These are phyloP conservation scores for Tetratostichococcus sp. DNA, from an alignment of 139 green algal species.

Conservation along the genomic window DNA sequence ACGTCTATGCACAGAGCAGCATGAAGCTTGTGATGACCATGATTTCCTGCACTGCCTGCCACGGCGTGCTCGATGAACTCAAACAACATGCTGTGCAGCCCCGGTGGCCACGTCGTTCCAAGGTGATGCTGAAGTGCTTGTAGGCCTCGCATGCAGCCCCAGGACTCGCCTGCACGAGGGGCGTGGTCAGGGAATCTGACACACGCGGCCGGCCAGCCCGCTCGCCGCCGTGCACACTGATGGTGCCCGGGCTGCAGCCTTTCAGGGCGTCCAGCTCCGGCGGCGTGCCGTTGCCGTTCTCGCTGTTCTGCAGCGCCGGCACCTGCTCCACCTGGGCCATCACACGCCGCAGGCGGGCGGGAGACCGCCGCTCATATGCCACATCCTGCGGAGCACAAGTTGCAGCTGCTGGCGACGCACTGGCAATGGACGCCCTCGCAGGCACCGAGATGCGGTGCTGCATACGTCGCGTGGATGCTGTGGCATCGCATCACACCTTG, in stretches of 20 bases:
- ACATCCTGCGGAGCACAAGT: background rate
- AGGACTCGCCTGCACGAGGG: slow-evolving; percentile 76
- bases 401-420: too few species aligned
- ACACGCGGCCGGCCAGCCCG: slow-evolving; percentile 73
- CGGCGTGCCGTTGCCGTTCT: slow-evolving; percentile 3
- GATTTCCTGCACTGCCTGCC: too few species aligned
- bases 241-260: slow-evolving; percentile 15
- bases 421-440: too few species aligned
- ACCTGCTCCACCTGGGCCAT: background rate
- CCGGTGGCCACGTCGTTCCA: too few species aligned
- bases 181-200: slow-evolving; percentile 91
- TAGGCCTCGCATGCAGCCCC: too few species aligned
- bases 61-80: too few species aligned
- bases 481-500: background rate
- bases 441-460: too few species aligned
- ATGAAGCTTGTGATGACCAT: too few species aligned
- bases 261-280: slow-evolving; percentile 7
- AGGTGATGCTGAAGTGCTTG: too few species aligned
- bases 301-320: slow-evolving; percentile 1
- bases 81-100: too few species aligned
- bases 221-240: slow-evolving; percentile 77
- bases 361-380: background rate
- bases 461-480: too few species aligned
- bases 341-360: background rate
- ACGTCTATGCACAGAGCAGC: too few species aligned